Evolutionary conservation across 495 filamentous ascomycete species (phyloP).

Genomic region (Lentithecium fluviatile): DNA sequence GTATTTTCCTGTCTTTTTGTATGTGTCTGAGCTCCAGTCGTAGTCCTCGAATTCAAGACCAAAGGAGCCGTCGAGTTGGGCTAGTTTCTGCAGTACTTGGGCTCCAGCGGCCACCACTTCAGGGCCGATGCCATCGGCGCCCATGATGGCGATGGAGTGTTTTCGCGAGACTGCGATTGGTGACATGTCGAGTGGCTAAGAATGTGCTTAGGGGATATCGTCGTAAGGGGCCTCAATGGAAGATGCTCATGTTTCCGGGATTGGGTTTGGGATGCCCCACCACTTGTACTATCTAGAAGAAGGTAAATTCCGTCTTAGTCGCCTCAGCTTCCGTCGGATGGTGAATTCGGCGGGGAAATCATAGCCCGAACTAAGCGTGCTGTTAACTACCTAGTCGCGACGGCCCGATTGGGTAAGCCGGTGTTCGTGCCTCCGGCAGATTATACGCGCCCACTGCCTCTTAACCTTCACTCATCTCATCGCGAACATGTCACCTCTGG

Average conservation of each 20-base stretch:
- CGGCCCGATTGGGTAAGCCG: no score
- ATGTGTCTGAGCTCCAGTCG: constrained; percentile 42
- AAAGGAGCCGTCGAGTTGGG: constrained; percentile 36
- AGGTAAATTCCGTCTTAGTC: no score
- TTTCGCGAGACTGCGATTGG: constrained; percentile 15
- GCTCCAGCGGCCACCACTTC: constrained; percentile 43
- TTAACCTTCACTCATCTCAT: background rate
- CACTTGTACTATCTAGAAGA: no score
- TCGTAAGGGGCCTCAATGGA: background rate
- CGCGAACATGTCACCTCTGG: constrained; percentile 9
- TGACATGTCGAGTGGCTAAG: constrained; percentile 4
- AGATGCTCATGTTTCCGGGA: no score
- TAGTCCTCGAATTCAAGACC: constrained; percentile 38
- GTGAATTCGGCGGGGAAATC: no score
- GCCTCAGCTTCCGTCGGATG: no score
- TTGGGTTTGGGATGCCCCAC: no score
- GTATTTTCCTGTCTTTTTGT: constrained; percentile 41
- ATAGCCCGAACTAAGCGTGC: no score
- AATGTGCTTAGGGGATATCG: background rate
- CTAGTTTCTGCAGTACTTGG: constrained; percentile 40
- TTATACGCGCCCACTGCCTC: background rate
- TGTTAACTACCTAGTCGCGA: no score
- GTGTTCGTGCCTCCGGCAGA: background rate
- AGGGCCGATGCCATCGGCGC: constrained; percentile 44
- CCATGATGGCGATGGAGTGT: constrained; percentile 44